Base-by-base conservation (phyloP, 1,139 yeast species). In the Zygosaccharomyces pseudobailii region DNA sequence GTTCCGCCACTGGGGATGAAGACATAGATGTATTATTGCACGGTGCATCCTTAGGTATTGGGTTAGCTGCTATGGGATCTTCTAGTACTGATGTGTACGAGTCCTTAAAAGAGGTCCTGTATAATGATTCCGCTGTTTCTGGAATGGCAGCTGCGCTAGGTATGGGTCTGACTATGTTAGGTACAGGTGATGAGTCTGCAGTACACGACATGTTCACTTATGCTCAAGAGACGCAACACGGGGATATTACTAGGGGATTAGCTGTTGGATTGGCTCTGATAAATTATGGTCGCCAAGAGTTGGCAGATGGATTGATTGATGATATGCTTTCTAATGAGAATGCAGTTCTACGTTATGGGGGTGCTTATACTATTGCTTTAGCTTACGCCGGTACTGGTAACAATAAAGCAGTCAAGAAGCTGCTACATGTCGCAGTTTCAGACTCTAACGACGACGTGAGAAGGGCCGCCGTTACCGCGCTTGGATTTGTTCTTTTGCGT, bases 311-410 rank as follows among this genome's bases (percentile, higher is more conserved):
- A n/a, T 70, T 80, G 28, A 87, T 92, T 57, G 81, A 79, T 36
- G 73, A 76, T 55, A 74, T 92, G 63, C 69, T 88, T 62, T 71
- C 70, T 7, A 92, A 84, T 63, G 96, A 88, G 64, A 87, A 84
- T 56, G 78, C 96, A 6, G 81, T 87, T 50, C 76, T 94, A 57
- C 84, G 99, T 70, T 92, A 90, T 66, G 98, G 98, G 68, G 97
- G 96, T 65, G 95, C 92, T 39, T 89, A 82, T 67, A 84, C 97
- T 4, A 79, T 92, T 60, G 97, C 97, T 0, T 76, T 94, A 59
- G 97, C 98, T 1, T 94, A 89, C 68, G 95, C 95, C 46, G 99
- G 99, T 52, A 92, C 98, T 10, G 95, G 96, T 32, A 84, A 86
- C 68, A 89, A 89, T 67, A 72, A 72, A 49, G 97, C 97, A 4